A percentile compares a stretch with the other conserved stretches of the same genome.
Conservation (phyloP, 352 stramenopile species). For the Phytophthora boehmeriae region DNA sequence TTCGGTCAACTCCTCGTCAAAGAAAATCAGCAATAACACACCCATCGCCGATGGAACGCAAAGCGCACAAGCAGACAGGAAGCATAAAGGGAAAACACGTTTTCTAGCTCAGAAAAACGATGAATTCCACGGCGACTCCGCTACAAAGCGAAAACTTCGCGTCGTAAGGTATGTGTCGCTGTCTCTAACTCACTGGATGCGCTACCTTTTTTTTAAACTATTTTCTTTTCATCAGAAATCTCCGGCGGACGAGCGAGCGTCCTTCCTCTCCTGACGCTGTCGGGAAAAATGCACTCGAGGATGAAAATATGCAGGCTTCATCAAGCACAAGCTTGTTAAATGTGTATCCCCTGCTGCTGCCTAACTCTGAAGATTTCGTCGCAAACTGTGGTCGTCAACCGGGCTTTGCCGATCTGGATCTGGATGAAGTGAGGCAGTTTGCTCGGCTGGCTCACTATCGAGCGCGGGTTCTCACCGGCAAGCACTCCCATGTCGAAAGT, state of each 20-base stretch:
- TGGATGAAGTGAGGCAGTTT: conserved; percentile 55
- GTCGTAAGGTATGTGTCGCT: conserved; percentile 31
- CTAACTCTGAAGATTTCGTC: conserved; percentile 28
- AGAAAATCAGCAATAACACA: conserved; percentile 14
- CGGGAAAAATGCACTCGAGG: background rate
- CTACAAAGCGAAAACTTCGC: conserved; percentile 33
- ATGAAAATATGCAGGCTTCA: background rate
- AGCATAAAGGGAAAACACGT: background rate
- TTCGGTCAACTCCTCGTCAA: background rate
- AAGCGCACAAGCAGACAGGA: background rate
- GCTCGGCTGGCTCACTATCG: conserved; percentile 67
- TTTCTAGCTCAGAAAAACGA: conserved; percentile 12
- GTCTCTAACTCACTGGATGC: background rate
- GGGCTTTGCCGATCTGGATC: conserved; percentile 50
- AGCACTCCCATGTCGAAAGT: conserved; percentile 29
- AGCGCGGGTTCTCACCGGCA: conserved; percentile 46
- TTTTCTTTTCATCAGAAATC: conserved; percentile 12
- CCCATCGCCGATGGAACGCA: conserved; percentile 1
- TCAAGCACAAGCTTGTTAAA: conserved; percentile 41
- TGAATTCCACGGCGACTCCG: conserved; percentile 20
- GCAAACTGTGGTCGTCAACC: conserved; percentile 23
- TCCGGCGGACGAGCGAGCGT: conserved; percentile 6
- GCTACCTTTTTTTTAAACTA: background rate
- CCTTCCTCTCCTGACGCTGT: background rate
- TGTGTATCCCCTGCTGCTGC: conserved; percentile 44